A percentile compares a stretch with the other conserved stretches of the same genome.
Conservation (phyloP, 306 rosid species). For the Fagus crenata region DNA sequence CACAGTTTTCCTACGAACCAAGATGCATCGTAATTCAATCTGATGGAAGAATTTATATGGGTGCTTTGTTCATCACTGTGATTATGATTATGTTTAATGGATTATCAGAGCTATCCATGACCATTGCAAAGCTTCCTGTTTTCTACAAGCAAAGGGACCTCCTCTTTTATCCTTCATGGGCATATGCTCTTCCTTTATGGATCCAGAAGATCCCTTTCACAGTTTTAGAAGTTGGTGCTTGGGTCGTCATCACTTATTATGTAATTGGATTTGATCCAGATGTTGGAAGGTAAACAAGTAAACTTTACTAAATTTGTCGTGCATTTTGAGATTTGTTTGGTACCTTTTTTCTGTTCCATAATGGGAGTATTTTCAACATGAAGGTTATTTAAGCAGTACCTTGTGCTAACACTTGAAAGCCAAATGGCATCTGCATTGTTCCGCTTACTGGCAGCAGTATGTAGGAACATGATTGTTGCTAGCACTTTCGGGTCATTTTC, state of each 20-base stretch:
- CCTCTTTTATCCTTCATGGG: slow-evolving; percentile 66
- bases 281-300: slow-evolving; percentile 55
- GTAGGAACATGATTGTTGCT: too few relatives aligned
- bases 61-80: slow-evolving; percentile 39
- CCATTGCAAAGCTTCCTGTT: slow-evolving; percentile 58
- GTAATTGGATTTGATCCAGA: slow-evolving; percentile 61
- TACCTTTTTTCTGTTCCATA: too few relatives aligned
- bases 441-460: too few relatives aligned
- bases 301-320: too few relatives aligned
- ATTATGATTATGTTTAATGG: slow-evolving; percentile 39
- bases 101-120: slow-evolving; percentile 57
- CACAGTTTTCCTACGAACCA: slow-evolving; percentile 43
- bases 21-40: slow-evolving; percentile 34
- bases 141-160: slow-evolving; percentile 71
- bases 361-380: too few relatives aligned
- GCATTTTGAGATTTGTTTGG: too few relatives aligned
- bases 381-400: too few relatives aligned
- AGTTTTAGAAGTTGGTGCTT: slow-evolving; percentile 49
- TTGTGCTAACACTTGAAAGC: too few relatives aligned
- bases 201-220: slow-evolving; percentile 59
- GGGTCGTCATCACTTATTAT: slow-evolving; percentile 64
- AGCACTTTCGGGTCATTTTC: too few relatives aligned
- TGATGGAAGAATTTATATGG: slow-evolving; percentile 35
- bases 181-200: slow-evolving; percentile 64
- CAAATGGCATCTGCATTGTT: too few relatives aligned